phyloP scores from a whole-genome alignment of 257 asterid genomes.

The Solanum dulcamara region DNA sequence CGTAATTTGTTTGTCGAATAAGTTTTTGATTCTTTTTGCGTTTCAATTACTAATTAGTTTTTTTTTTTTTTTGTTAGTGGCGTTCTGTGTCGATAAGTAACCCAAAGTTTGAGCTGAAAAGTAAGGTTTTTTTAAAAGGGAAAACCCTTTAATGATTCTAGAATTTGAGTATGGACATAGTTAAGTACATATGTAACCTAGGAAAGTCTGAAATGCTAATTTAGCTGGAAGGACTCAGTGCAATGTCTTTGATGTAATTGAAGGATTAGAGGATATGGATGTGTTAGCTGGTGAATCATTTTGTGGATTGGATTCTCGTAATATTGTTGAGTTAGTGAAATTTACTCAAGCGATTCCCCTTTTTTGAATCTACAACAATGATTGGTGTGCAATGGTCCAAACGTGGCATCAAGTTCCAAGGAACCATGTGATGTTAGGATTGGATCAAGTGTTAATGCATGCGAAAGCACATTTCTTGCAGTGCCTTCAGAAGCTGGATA shows the following conservation, averaged over 20 bases:
- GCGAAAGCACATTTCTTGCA: slow-evolving; percentile 24
- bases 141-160: too few species aligned
- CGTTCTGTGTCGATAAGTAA: background rate
- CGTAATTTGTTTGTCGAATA: background rate
- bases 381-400: slow-evolving; percentile 41
- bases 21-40: background rate
- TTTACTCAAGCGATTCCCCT: too few species aligned
- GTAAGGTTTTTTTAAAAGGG: background rate
- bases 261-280: slow-evolving; percentile 54
- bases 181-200: slow-evolving; percentile 39
- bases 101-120: background rate
- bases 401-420: slow-evolving; percentile 28
- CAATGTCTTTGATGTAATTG: slow-evolving; percentile 62
- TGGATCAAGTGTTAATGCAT: slow-evolving; percentile 13
- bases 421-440: slow-evolving; percentile 18
- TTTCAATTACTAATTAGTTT: background rate
- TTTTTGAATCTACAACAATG: slow-evolving; percentile 74
- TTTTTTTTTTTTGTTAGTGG: background rate
- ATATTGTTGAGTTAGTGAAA: too few species aligned
- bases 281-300: slow-evolving; percentile 18
- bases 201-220: slow-evolving; percentile 32
- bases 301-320: slow-evolving; percentile 40
- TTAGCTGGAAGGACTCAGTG: slow-evolving; percentile 57
- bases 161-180: slow-evolving; percentile 69
- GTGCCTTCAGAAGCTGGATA: slow-evolving; percentile 38